Conservation (phyloP, 2,329 filamentous ascomycete genomes). For the Lecanicillium sp. region DNA sequence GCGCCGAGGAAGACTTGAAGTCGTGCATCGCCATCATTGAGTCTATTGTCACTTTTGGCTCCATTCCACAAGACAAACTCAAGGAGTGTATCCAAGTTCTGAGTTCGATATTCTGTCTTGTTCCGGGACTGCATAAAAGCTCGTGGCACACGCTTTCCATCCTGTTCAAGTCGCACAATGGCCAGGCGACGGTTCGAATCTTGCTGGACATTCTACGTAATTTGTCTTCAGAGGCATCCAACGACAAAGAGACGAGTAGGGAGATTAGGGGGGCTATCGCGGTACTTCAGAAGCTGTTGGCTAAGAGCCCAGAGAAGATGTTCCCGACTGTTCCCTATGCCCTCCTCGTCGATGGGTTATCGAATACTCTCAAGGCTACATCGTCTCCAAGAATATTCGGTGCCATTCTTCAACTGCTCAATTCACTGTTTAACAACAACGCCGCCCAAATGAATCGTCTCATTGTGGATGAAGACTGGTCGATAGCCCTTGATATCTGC, state of each 20-base stretch:
- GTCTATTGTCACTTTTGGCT: slow-evolving; percentile 62
- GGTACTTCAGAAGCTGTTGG: slow-evolving; percentile 54
- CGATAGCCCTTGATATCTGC: slow-evolving; percentile 50
- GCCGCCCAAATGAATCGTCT: slow-evolving; percentile 45
- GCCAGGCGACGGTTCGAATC: slow-evolving; percentile 58
- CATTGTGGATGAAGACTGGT: slow-evolving; percentile 59
- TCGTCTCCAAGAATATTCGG: slow-evolving; percentile 36
- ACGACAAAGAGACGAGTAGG: slow-evolving; percentile 42
- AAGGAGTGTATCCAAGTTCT: slow-evolving; percentile 61
- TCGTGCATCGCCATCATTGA: slow-evolving; percentile 62
- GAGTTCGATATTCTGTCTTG: slow-evolving; percentile 62
- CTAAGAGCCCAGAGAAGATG: slow-evolving; percentile 49
- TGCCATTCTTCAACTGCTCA: slow-evolving; percentile 43
- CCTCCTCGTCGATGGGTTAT: slow-evolving; percentile 49
- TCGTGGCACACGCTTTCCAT: slow-evolving; percentile 65
- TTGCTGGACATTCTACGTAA: slow-evolving; percentile 53
- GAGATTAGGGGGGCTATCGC: slow-evolving; percentile 55
- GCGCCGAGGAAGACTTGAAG: slow-evolving; percentile 53
- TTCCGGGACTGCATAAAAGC: slow-evolving; percentile 50
- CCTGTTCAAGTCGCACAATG: slow-evolving; percentile 65
- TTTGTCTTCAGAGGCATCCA: slow-evolving; percentile 33
- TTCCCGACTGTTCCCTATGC: slow-evolving; percentile 53
- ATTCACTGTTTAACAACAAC: slow-evolving; percentile 45
- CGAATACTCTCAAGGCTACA: slow-evolving; percentile 37
- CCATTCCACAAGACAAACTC: slow-evolving; percentile 55